Conservation (phyloP, 2,329 filamentous ascomycete species). For the Trichoderma brevicompactum region DNA sequence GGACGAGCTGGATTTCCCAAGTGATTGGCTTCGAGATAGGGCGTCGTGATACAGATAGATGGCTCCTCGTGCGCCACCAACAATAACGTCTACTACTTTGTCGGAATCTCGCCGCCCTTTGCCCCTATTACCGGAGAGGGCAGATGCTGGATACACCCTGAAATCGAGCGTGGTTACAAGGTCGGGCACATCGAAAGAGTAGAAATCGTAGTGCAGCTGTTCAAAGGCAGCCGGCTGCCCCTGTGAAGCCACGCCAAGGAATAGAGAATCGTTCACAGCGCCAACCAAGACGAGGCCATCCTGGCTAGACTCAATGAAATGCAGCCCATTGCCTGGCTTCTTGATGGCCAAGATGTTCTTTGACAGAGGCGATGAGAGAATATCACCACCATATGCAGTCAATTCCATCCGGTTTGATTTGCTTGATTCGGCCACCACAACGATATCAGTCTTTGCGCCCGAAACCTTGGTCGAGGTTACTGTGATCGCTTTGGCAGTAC, state of each 20-base stretch:
- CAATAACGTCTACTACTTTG: conserved; percentile 68
- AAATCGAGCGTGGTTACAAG: conserved; percentile 71
- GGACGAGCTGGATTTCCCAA: conserved; percentile 45
- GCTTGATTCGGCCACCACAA: conserved; percentile 53
- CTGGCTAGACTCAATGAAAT: conserved; percentile 53
- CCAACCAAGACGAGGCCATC: conserved; percentile 61
- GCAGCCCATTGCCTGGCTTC: conserved; percentile 43
- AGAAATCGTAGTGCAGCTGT: conserved; percentile 56
- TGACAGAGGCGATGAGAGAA: conserved; percentile 37
- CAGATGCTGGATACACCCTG: conserved; percentile 44
- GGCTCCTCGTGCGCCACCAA: conserved; percentile 76
- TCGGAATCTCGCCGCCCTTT: conserved; percentile 39
- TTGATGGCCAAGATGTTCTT: conserved; percentile 46
- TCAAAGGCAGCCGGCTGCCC: conserved; percentile 34
- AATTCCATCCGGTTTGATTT: conserved; percentile 45
- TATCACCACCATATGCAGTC: conserved; percentile 50
- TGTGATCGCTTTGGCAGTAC: conserved; percentile 52
- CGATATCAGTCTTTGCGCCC: conserved; percentile 47
- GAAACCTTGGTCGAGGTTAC: conserved; percentile 47
- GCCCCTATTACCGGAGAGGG: conserved; percentile 28
- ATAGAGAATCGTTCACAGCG: conserved; percentile 45
- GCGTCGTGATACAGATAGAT: conserved; percentile 84
- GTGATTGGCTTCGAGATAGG: conserved; percentile 59
- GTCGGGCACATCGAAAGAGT: conserved; percentile 63
- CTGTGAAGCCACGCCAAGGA: conserved; percentile 41